Conservation (phyloP, 2,329 filamentous ascomycete genomes). For the Ampelomyces quisqualis region DNA sequence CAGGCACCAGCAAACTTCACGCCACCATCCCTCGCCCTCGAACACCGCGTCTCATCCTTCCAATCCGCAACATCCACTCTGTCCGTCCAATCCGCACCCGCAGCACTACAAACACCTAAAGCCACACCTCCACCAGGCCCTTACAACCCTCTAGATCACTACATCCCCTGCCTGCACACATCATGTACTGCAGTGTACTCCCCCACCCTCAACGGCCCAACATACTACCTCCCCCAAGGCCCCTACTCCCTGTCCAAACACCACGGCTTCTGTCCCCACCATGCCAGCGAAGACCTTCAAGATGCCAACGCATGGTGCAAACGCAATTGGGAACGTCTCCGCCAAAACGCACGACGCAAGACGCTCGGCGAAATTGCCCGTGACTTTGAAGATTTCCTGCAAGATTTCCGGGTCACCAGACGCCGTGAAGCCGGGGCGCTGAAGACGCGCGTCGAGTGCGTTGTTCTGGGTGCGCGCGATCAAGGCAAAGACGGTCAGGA, state of each 20-base stretch:
- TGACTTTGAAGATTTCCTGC: slow-evolving; percentile 30
- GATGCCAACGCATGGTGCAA: slow-evolving; percentile 29
- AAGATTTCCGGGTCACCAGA: slow-evolving; percentile 17
- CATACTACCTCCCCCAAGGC: slow-evolving; percentile 31
- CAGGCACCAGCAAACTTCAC: slow-evolving; percentile 19
- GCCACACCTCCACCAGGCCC: slow-evolving; percentile 14
- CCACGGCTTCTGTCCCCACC: slow-evolving; percentile 30
- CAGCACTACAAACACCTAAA: slow-evolving; percentile 9
- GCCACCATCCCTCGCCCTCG: slow-evolving; percentile 11
- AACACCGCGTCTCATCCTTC: slow-evolving; percentile 21
- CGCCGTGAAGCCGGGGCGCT: slow-evolving; percentile 13
- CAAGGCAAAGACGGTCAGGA: slow-evolving; percentile 3
- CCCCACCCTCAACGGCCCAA: slow-evolving; percentile 23
- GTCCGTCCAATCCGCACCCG: slow-evolving; percentile 21
- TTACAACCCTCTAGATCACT: slow-evolving; percentile 35
- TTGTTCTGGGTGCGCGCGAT: slow-evolving; percentile 13
- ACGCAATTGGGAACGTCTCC: slow-evolving; percentile 27
- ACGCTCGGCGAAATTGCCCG: slow-evolving; percentile 30
- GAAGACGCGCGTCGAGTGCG: slow-evolving; percentile 10
- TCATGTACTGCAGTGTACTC: slow-evolving; percentile 32
- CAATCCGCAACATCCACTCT: slow-evolving; percentile 19
- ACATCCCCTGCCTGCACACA: slow-evolving; percentile 32
- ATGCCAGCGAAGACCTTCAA: slow-evolving; percentile 32
- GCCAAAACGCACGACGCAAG: slow-evolving; percentile 38
- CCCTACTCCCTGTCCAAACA: slow-evolving; percentile 30